A percentile compares a stretch with the other conserved stretches of the same genome.
phyloP scores from a whole-genome alignment of 768 basidiomycete genomes.

The Lentinus brumalis region DNA sequence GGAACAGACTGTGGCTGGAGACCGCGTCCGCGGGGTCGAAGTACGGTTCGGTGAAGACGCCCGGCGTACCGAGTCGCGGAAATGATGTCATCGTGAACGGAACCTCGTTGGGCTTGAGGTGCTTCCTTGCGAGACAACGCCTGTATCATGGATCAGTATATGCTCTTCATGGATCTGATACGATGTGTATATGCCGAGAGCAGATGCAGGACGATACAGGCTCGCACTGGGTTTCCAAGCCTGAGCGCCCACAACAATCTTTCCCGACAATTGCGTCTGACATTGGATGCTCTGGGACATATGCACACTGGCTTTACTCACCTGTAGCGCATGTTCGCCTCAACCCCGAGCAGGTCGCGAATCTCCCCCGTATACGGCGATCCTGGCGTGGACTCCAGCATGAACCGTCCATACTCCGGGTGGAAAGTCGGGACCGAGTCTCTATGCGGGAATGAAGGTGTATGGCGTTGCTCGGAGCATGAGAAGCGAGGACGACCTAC shows the following conservation, averaged over 20 bases:
- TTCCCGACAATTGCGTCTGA: too few species aligned
- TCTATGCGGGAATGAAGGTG: constrained; percentile 37
- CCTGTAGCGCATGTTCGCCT: constrained; percentile 95
- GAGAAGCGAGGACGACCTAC: constrained; percentile 41
- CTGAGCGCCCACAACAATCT: too few species aligned
- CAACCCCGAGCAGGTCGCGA: constrained; percentile 84
- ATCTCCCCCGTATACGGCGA: constrained; percentile 91
- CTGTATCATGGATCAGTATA: constrained; percentile 40
- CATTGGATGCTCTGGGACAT: too few species aligned
- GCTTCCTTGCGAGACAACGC: constrained; percentile 79
- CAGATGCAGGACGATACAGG: too few species aligned
- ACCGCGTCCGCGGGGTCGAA: constrained; percentile 71
- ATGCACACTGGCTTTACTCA: constrained; percentile 23
- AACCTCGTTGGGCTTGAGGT: constrained; percentile 83
- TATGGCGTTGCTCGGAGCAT: not conserved
- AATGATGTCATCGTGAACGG: constrained; percentile 96
- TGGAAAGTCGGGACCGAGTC: constrained; percentile 87
- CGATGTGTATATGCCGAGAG: too few species aligned
- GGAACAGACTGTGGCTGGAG: constrained; percentile 91
- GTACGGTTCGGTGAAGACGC: constrained; percentile 91
- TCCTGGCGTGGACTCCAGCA: constrained; percentile 98
- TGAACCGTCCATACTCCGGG: constrained; percentile 97
- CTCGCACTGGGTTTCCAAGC: too few species aligned
- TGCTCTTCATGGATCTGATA: too few species aligned
- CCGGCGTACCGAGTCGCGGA: constrained; percentile 86